A percentile compares a stretch with the other conserved stretches of the same genome.
phyloP scores from a whole-genome alignment of 768 basidiomycete genomes.

The Russula abietina region DNA sequence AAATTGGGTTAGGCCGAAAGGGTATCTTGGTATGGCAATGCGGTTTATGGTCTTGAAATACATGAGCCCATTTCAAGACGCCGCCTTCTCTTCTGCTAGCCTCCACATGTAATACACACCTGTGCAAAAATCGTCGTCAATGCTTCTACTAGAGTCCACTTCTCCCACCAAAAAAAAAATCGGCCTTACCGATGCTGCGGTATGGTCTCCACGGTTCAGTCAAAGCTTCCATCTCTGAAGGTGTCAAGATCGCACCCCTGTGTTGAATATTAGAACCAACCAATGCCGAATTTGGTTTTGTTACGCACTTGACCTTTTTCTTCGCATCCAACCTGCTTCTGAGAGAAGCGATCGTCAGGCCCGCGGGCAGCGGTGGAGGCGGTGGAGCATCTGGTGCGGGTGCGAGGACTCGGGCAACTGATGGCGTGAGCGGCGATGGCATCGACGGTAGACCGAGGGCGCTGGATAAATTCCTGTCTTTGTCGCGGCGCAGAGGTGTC shows the following conservation, averaged over 20 bases:
- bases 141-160: background rate
- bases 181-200: constrained; percentile 61
- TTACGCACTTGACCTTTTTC: constrained; percentile 63
- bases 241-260: constrained; percentile 70
- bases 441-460: constrained; percentile 34
- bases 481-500: constrained; percentile 8
- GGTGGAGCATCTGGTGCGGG: constrained; percentile 24
- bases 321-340: constrained; percentile 60
- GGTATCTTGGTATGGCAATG: background rate
- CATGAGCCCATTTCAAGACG: background rate
- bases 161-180: background rate
- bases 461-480: background rate
- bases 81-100: constrained; percentile 42
- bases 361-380: constrained; percentile 47
- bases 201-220: constrained; percentile 79
- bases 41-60: background rate
- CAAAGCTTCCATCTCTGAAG: constrained; percentile 73
- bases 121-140: constrained; percentile 27
- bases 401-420: constrained; percentile 51
- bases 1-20: background rate
- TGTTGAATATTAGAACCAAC: constrained; percentile 1
- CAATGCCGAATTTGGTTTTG: background rate
- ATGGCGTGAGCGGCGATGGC: constrained; percentile 62
- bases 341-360: constrained; percentile 50
- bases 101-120: constrained; percentile 90